Conservation (phyloP, 192 early-diverging fungal species). For the Chytriomyces hyalinus region DNA sequence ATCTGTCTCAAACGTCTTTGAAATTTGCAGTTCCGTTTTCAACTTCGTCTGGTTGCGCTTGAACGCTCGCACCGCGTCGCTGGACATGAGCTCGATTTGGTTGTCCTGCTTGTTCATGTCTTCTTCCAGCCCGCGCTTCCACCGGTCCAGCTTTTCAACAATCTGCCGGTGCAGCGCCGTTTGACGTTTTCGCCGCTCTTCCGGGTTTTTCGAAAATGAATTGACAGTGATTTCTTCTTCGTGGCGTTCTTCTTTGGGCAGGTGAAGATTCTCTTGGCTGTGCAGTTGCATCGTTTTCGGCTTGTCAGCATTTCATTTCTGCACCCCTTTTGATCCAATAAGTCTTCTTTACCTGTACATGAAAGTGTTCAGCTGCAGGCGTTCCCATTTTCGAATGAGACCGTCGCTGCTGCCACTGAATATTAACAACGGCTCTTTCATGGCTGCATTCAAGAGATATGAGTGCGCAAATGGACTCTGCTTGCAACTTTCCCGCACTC, state of each 20-base stretch:
- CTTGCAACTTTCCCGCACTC: neutral
- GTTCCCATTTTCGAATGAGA: constrained; percentile 63
- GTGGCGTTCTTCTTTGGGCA: constrained; percentile 57
- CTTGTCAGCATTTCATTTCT: too few relatives aligned
- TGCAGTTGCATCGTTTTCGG: neutral
- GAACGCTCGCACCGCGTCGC: constrained; percentile 32
- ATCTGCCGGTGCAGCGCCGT: constrained; percentile 49
- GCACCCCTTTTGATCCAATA: too few relatives aligned
- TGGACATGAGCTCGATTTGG: constrained; percentile 48
- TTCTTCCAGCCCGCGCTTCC: constrained; percentile 47
- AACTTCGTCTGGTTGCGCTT: constrained; percentile 34
- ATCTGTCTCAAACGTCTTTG: constrained; percentile 1
- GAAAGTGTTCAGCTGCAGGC: constrained; percentile 66
- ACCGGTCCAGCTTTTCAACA: constrained; percentile 43
- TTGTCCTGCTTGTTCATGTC: constrained; percentile 36
- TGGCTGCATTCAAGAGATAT: constrained; percentile 37
- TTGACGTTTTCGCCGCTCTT: constrained; percentile 52
- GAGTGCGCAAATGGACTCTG: neutral
- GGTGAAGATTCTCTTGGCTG: constrained; percentile 52
- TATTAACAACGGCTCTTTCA: constrained; percentile 64
- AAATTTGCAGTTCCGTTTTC: constrained; percentile 5
- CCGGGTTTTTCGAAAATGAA: constrained; percentile 44
- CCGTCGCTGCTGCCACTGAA: constrained; percentile 65
- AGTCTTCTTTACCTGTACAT: constrained; percentile 59
- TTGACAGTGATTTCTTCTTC: constrained; percentile 26